A percentile compares a stretch with the other conserved stretches of the same genome.
Evolutionary conservation across 768 basidiomycete species (phyloP).

Genomic region (Agaricus blazei): DNA sequence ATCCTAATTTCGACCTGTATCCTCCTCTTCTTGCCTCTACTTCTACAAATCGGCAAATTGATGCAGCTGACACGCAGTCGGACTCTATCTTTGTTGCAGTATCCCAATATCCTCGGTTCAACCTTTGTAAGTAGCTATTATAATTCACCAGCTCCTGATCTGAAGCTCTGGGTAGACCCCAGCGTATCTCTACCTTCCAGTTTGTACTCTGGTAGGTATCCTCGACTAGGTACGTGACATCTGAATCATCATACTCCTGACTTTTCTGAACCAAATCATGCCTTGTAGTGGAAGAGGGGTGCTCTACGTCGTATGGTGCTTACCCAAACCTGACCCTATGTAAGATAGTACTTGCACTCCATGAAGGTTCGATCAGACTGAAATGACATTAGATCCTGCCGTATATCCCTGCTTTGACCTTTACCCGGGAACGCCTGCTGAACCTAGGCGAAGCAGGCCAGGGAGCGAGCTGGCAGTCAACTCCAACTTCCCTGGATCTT

Average conservation of each 20-base stretch:
- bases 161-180: too few species aligned
- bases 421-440: slow-evolving; percentile 14
- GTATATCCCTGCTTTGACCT: slow-evolving; percentile 22
- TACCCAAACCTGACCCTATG: slow-evolving; percentile 9
- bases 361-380: neutral
- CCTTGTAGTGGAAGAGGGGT: neutral
- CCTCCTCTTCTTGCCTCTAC: slow-evolving; percentile 15
- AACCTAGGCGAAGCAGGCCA: neutral
- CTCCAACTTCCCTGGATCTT: slow-evolving; percentile 9
- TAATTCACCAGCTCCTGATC: too few species aligned
- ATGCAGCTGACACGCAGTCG: too few species aligned
- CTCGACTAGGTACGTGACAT: neutral
- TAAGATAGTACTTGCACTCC: neutral
- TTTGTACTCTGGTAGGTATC: neutral
- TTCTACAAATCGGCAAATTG: too few species aligned
- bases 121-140: neutral
- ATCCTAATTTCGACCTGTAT: slow-evolving; percentile 30
- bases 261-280: neutral
- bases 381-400: slow-evolving; percentile 28
- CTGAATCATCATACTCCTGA: neutral
- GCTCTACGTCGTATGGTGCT: neutral
- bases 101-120: too few species aligned
- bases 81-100: too few species aligned
- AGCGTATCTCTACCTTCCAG: too few species aligned
- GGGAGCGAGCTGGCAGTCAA: neutral